Conservation (phyloP, 169 alveolate species). For the Gregarina niphandrodes region DNA sequence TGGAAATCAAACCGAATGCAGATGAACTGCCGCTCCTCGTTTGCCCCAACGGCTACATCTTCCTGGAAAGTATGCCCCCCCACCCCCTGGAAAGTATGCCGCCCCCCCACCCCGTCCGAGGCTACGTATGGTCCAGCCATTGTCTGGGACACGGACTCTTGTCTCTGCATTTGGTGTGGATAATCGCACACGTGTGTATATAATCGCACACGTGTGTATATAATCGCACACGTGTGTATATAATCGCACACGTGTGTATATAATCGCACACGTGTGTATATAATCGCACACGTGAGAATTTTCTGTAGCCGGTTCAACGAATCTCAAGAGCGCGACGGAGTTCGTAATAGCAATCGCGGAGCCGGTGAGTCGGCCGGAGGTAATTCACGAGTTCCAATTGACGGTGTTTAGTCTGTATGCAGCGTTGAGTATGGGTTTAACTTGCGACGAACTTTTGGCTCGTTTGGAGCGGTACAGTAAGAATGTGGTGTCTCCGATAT, state of each 20-base stretch:
- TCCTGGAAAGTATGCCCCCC: slow-evolving; percentile 43
- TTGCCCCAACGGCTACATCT: slow-evolving; percentile 54
- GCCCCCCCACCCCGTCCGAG: no score
- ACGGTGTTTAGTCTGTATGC: slow-evolving; percentile 49
- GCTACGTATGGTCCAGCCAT: no score
- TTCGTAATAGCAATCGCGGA: slow-evolving; percentile 89
- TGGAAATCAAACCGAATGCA: background rate
- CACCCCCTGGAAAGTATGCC: no score
- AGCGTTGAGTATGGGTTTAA: slow-evolving; percentile 78
- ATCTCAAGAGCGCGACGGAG: slow-evolving; percentile 70
- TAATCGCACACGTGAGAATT: no score
- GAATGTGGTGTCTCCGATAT: slow-evolving; percentile 22
- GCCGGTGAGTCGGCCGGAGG: slow-evolving; percentile 81
- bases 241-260: no score
- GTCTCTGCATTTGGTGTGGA: no score
- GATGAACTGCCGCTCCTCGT: slow-evolving; percentile 14
- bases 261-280: no score
- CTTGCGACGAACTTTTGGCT: slow-evolving; percentile 61
- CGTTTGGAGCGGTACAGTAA: slow-evolving; percentile 67
- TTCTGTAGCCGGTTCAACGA: no score
- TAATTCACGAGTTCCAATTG: slow-evolving; percentile 76
- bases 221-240: no score
- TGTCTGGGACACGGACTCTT: no score
- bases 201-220: no score
- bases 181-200: no score